Evolutionary conservation across 129 eudicot species (phyloP).

Genomic region (Flaveria brownii): DNA sequence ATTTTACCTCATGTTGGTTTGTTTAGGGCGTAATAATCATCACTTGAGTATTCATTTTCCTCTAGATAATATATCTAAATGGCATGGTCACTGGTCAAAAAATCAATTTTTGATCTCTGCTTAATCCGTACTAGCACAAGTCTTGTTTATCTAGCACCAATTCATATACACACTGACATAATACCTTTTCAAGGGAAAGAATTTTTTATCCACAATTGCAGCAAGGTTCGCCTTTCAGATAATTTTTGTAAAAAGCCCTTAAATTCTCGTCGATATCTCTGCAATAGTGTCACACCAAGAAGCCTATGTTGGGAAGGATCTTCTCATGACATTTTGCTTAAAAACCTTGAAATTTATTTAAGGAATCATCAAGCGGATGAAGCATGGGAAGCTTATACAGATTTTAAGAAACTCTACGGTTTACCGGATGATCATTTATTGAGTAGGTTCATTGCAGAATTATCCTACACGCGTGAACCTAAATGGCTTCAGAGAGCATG

Average conservation of each 20-base stretch:
- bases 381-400: constrained; percentile 64
- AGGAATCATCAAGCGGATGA: constrained; percentile 52
- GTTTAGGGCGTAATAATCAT: not conserved
- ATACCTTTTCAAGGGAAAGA: constrained; percentile 25
- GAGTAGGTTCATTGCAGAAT: constrained; percentile 47
- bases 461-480: constrained; percentile 62
- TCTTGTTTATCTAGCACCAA: constrained; percentile 18
- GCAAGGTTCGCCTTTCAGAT: constrained; percentile 10
- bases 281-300: constrained; percentile 24
- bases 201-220: constrained; percentile 6
- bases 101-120: not conserved
- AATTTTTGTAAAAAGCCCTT: not conserved
- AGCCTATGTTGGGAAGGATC: constrained; percentile 45
- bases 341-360: constrained; percentile 54
- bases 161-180: constrained; percentile 9
- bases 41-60: not conserved
- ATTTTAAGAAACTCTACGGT: constrained; percentile 60
- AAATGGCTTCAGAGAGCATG: constrained; percentile 60
- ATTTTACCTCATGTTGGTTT: constrained; percentile 12
- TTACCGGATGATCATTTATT: constrained; percentile 46
- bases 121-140: constrained; percentile 30
- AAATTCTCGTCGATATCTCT: constrained; percentile 19
- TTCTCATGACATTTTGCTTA: constrained; percentile 40
- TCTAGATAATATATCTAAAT: constrained; percentile 31
- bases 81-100: constrained; percentile 31